A percentile compares a stretch with the other conserved stretches of the same genome.
Conservation (phyloP, 106 monocot genomes). For the Cymbidium sinense region DNA sequence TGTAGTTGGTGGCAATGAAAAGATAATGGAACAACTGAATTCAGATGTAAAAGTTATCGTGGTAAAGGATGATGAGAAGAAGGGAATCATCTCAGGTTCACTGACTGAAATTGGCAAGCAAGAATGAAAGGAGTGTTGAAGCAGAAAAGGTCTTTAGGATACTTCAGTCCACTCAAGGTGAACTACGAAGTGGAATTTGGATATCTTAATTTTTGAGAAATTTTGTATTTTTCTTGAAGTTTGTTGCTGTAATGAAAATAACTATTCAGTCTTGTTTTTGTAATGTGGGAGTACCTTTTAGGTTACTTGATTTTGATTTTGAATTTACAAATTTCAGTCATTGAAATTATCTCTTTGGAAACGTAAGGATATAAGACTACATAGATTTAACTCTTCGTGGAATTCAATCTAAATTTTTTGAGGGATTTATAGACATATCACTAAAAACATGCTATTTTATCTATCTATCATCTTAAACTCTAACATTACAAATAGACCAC, state of each 20-base stretch:
- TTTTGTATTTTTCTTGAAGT: background rate
- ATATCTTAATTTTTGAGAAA: background rate
- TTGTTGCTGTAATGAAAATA: background rate
- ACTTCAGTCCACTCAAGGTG: background rate
- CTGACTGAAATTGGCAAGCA: background rate
- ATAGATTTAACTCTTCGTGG: too few species aligned
- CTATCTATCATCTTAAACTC: too few species aligned
- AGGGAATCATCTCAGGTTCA: background rate
- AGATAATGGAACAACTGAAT: background rate
- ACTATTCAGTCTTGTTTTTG: too few species aligned
- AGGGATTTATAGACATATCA: too few species aligned
- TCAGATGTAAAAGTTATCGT: background rate
- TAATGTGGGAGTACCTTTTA: too few species aligned
- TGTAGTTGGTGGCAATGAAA: background rate
- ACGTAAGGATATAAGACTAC: too few species aligned
- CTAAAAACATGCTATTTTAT: too few species aligned
- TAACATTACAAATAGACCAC: too few species aligned
- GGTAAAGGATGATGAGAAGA: slow-evolving; percentile 2
- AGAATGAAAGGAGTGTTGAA: background rate
- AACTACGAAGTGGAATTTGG: background rate
- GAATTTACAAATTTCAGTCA: too few species aligned
- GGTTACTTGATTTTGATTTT: too few species aligned
- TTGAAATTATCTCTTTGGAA: too few species aligned
- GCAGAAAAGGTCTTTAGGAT: background rate
- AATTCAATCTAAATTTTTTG: too few species aligned